phyloP scores from a whole-genome alignment of 2,329 filamentous ascomycete species.

The Tothia fuscella region DNA sequence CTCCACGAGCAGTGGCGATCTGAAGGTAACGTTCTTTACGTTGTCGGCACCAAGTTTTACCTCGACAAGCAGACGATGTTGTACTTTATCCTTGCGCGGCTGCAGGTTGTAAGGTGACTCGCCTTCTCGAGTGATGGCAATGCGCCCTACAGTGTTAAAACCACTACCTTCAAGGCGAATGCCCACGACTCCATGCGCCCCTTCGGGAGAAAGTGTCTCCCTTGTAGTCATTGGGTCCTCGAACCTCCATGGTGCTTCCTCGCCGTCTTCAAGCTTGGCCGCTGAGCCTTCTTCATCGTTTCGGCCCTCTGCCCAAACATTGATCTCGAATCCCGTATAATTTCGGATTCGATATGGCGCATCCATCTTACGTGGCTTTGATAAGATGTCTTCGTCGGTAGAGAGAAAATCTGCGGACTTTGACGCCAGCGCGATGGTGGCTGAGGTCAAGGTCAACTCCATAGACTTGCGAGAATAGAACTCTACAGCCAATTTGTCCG shows the following conservation, averaged over 20 bases:
- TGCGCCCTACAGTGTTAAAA: slow-evolving; percentile 80
- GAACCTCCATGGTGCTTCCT: slow-evolving; percentile 91
- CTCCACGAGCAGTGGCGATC: slow-evolving; percentile 82
- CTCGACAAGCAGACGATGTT: slow-evolving; percentile 86
- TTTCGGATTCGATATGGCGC: slow-evolving; percentile 90
- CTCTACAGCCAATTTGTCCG: slow-evolving; percentile 69
- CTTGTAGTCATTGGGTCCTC: slow-evolving; percentile 95
- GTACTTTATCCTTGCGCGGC: slow-evolving; percentile 71
- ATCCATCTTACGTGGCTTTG: slow-evolving; percentile 82
- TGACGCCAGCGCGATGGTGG: slow-evolving; percentile 82
- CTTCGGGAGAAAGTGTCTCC: slow-evolving; percentile 80
- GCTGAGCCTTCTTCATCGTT: slow-evolving; percentile 60
- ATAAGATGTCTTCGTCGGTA: slow-evolving; percentile 79
- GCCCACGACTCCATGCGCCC: slow-evolving; percentile 64
- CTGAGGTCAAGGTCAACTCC: slow-evolving; percentile 84
- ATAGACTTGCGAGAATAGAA: slow-evolving; percentile 80
- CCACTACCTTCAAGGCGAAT: slow-evolving; percentile 84
- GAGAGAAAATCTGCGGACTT: slow-evolving; percentile 88
- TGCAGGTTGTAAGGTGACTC: slow-evolving; percentile 82
- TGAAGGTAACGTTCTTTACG: slow-evolving; percentile 93
- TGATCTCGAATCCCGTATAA: slow-evolving; percentile 84
- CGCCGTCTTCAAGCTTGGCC: slow-evolving; percentile 70
- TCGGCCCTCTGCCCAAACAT: slow-evolving; percentile 67
- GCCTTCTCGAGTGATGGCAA: slow-evolving; percentile 86
- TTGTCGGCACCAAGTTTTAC: slow-evolving; percentile 87